Percentiles rank a stretch among this genome's conserved stretches.
Evolutionary conservation across 139 green algal genomes (phyloP).

Genomic region (Desmodesmus armatus): DNA sequence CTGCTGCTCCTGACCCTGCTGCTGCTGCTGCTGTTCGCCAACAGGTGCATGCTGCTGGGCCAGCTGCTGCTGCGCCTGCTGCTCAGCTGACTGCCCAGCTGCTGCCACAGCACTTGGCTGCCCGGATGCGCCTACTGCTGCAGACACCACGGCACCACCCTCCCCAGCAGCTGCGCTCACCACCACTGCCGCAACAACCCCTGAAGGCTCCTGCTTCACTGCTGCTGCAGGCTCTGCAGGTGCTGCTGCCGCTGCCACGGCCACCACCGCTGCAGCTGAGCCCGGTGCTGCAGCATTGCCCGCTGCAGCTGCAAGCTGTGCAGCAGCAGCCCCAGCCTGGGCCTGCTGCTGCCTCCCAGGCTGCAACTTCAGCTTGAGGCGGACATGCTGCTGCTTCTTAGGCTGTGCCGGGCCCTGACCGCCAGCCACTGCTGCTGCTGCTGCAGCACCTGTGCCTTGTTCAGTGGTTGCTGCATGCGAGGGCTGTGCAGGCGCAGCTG

Average conservation of each 20-base stretch:
- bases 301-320: not conserved
- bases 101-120: not conserved
- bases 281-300: not conserved
- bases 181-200: not conserved
- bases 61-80: not conserved
- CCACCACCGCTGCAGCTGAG: not conserved
- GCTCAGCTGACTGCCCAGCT: not conserved
- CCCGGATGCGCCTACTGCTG: not conserved
- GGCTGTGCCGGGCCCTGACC: not conserved
- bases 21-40: not conserved
- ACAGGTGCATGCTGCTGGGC: not conserved
- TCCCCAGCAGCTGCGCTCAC: not conserved
- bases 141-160: not conserved
- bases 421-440: not conserved
- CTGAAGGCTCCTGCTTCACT: not conserved
- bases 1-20: conserved; percentile 1
- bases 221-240: not conserved
- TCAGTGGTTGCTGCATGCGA: no score
- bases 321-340: not conserved
- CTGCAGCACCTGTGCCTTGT: not conserved
- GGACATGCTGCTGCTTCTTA: no score
- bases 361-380: no score
- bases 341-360: not conserved
- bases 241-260: not conserved
- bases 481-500: no score